A percentile compares a stretch with the other conserved stretches of the same genome.
Conservation (phyloP, 208 protist species). For the Leptomonas pyrrhocoris region DNA sequence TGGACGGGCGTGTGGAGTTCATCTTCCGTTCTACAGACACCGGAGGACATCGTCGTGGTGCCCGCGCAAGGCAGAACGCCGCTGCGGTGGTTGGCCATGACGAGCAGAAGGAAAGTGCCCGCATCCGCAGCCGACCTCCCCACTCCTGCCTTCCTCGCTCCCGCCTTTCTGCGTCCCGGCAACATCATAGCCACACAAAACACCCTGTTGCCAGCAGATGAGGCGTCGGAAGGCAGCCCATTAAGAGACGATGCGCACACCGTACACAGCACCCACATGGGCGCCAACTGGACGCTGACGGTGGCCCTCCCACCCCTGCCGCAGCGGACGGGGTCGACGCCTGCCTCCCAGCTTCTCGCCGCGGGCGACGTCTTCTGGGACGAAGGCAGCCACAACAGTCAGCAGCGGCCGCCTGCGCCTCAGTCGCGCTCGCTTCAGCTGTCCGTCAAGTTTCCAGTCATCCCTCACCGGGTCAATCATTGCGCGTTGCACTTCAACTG, state of each 20-base stretch:
- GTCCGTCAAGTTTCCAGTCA: slow-evolving; percentile 1
- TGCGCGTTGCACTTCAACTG: slow-evolving; percentile 29
- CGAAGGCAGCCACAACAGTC: slow-evolving; percentile 50
- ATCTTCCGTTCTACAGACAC: neutral
- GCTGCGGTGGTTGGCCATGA: neutral
- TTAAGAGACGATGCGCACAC: neutral
- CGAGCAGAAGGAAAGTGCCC: neutral
- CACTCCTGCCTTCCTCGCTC: slow-evolving; percentile 5
- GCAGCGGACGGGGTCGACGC: neutral
- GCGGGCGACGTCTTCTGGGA: slow-evolving; percentile 55
- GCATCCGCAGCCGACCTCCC: neutral
- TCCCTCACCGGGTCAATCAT: slow-evolving; percentile 24
- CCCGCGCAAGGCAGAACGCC: neutral
- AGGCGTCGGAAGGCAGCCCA: neutral
- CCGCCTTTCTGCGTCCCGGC: slow-evolving; percentile 18
- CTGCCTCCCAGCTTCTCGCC: slow-evolving; percentile 29
- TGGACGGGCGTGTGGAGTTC: slow-evolving; percentile 41
- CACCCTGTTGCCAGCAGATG: neutral
- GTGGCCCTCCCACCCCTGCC: slow-evolving; percentile 28
- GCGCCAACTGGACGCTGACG: slow-evolving; percentile 36
- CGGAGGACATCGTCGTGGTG: too few species aligned
- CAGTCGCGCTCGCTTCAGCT: neutral
- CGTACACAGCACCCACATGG: slow-evolving; percentile 34
- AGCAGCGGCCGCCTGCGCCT: slow-evolving; percentile 20
- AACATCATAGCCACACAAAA: slow-evolving; percentile 36